Conservation (phyloP, 2,329 filamentous ascomycete genomes). For the Fusarium armeniacum region DNA sequence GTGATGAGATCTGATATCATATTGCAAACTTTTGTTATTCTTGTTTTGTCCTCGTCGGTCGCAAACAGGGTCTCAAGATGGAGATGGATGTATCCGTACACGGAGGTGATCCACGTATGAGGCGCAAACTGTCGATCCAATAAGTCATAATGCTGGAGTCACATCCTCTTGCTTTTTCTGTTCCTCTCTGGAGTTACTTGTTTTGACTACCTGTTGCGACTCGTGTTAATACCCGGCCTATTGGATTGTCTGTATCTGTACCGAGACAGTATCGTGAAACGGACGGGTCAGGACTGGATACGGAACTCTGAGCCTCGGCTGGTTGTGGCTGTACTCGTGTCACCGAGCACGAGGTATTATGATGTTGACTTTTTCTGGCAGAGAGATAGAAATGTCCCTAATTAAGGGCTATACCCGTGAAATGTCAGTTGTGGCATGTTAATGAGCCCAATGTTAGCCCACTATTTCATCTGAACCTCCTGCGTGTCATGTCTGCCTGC, state of each 20-base stretch:
- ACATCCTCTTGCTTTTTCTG: not conserved
- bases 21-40: slow-evolving; percentile 6
- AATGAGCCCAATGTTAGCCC: slow-evolving; percentile 31
- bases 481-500: slow-evolving; percentile 9
- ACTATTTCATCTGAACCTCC: slow-evolving; percentile 11
- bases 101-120: slow-evolving; percentile 1
- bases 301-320: slow-evolving; percentile 35
- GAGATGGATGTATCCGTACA: not conserved
- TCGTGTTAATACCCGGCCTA: slow-evolving; percentile 17
- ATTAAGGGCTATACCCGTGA: slow-evolving; percentile 2
- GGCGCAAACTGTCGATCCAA: slow-evolving; percentile 15
- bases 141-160: slow-evolving; percentile 8
- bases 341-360: slow-evolving; percentile 10
- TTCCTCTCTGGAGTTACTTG: slow-evolving; percentile 22
- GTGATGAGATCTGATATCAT: slow-evolving; percentile 26
- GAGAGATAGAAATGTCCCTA: not conserved
- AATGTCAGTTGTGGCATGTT: slow-evolving; percentile 31
- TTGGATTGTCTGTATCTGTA: not conserved
- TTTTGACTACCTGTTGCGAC: slow-evolving; percentile 20
- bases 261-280: slow-evolving; percentile 28
- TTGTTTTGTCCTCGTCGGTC: not conserved
- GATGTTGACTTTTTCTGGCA: not conserved
- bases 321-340: slow-evolving; percentile 17
- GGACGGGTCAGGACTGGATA: slow-evolving; percentile 6
- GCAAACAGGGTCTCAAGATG: slow-evolving; percentile 4